A percentile compares a stretch with the other conserved stretches of the same genome.
Evolutionary conservation across 495 filamentous ascomycete genomes (phyloP).

Genomic region (Neurospora sublineolata): DNA sequence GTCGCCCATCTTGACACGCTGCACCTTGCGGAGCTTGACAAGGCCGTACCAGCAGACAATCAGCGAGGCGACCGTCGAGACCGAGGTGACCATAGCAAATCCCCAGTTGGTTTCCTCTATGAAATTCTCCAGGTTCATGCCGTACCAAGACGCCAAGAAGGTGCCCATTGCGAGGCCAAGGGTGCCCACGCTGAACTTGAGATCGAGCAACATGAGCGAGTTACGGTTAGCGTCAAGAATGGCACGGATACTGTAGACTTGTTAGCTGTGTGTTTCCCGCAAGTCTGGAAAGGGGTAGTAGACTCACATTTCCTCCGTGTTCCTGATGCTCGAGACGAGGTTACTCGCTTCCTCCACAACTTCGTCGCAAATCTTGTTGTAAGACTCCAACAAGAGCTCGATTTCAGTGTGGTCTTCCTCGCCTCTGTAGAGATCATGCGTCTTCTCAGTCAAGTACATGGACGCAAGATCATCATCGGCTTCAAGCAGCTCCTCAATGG

Average conservation of each 20-base stretch:
- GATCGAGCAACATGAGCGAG: conserved; percentile 92
- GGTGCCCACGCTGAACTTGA: conserved; percentile 93
- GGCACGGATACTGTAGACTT: conserved; percentile 64
- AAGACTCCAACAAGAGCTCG: conserved; percentile 91
- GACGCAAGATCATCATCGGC: conserved; percentile 89
- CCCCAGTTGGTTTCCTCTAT: conserved; percentile 92
- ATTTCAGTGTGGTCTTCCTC: conserved; percentile 93
- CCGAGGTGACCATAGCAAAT: conserved; percentile 60
- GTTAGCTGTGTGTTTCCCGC: background rate
- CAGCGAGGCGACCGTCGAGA: conserved; percentile 60
- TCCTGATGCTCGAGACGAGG: conserved; percentile 87
- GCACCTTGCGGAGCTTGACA: conserved; percentile 69
- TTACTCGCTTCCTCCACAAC: conserved; percentile 92
- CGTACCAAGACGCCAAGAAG: conserved; percentile 91
- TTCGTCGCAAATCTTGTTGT: conserved; percentile 95
- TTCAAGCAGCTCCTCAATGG: conserved; percentile 92
- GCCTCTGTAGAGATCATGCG: conserved; percentile 56
- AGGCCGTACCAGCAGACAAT: conserved; percentile 73
- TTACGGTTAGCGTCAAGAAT: conserved; percentile 98
- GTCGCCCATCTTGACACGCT: conserved; percentile 75
- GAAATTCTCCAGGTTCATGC: conserved; percentile 98
- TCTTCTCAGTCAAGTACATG: conserved; percentile 90
- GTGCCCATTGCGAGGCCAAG: conserved; percentile 85
- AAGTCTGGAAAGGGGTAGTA: background rate
- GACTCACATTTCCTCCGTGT: conserved; percentile 93